phyloP scores from a whole-genome alignment of 257 asterid genomes.

The Handroanthus guayacan region DNA sequence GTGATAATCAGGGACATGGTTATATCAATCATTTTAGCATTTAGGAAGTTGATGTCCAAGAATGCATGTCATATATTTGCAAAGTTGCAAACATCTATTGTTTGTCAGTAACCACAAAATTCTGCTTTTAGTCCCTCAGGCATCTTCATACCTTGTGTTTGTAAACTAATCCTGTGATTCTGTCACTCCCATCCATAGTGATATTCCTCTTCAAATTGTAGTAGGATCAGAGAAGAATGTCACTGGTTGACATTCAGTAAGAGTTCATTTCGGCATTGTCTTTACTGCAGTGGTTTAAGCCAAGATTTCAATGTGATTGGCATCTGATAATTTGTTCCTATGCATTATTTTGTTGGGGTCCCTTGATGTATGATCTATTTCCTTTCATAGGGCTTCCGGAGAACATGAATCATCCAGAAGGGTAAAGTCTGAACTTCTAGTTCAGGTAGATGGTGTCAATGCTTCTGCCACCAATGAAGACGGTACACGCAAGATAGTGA shows the following conservation, averaged over 20 bases:
- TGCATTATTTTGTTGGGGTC: constrained; percentile 28
- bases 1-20: constrained; percentile 2
- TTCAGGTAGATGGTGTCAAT: constrained; percentile 96
- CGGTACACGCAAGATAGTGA: constrained; percentile 90
- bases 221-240: background rate
- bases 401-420: constrained; percentile 98
- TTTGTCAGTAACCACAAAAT: background rate
- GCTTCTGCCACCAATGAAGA: constrained; percentile 87
- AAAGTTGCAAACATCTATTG: constrained; percentile 1
- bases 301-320: background rate
- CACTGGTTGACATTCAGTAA: background rate
- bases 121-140: constrained; percentile 1
- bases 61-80: constrained; percentile 5
- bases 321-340: constrained; percentile 8
- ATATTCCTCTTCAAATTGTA: constrained; percentile 8
- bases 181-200: background rate
- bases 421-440: constrained; percentile 92
- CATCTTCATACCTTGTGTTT: constrained; percentile 14
- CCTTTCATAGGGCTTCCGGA: constrained; percentile 79
- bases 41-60: background rate
- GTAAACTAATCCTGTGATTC: background rate
- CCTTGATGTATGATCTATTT: constrained; percentile 21
- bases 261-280: background rate
- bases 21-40: constrained; percentile 19
- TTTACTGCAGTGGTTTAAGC: background rate